A percentile compares a stretch with the other conserved stretches of the same genome.
Evolutionary conservation across 306 rosid genomes (phyloP).

Genomic region (apple (Malus domestica)): ASM211411v1 NC_041803.1:14238501-14239000

Average conservation of each 20-base stretch:
- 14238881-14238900: background rate
- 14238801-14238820: background rate
- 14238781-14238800: constrained; percentile 14
- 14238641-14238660: background rate
- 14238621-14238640: background rate
- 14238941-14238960: background rate
- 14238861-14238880: background rate
- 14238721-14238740: background rate
- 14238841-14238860: background rate
- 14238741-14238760: background rate
- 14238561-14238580: background rate
- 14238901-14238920: background rate
- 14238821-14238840: background rate
- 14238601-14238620: background rate
- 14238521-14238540: background rate
- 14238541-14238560: background rate
- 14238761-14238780: constrained; percentile 6
- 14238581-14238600: background rate
- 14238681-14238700: background rate
- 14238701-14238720: background rate
- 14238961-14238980: no score
- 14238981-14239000: no score
- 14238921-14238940: background rate
- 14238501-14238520: background rate
- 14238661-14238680: background rate